phyloP scores from a whole-genome alignment of 495 filamentous ascomycete species.

The Penicillium cinerascens region DNA sequence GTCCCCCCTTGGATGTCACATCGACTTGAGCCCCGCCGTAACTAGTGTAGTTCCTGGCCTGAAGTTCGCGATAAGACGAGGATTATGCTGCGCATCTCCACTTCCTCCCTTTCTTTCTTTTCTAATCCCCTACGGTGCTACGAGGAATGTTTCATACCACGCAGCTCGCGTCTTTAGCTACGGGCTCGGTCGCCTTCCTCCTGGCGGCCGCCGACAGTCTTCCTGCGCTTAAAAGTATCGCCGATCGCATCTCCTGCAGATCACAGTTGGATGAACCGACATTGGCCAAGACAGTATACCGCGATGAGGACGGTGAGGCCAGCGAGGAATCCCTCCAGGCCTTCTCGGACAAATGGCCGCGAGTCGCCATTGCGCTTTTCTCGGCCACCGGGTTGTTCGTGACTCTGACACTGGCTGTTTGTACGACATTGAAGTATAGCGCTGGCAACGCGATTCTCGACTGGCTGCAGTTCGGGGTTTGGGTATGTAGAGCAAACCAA shows the following conservation, averaged over 20 bases:
- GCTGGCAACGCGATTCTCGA: constrained; percentile 7
- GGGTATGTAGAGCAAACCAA: constrained; percentile 26
- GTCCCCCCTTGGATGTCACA: background rate
- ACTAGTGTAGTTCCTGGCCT: background rate
- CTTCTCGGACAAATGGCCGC: constrained; percentile 31
- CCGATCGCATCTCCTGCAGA: constrained; percentile 15
- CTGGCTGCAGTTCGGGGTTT: constrained; percentile 36
- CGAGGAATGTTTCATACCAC: constrained; percentile 24
- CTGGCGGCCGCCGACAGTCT: constrained; percentile 21
- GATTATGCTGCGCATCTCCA: background rate
- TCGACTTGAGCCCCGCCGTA: background rate
- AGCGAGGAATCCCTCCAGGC: constrained; percentile 26
- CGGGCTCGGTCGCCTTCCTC: constrained; percentile 25
- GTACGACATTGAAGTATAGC: constrained; percentile 11
- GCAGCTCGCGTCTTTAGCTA: constrained; percentile 15
- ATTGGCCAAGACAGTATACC: constrained; percentile 21
- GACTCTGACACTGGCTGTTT: constrained; percentile 22
- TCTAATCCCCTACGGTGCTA: constrained; percentile 1
- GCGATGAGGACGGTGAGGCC: constrained; percentile 33
- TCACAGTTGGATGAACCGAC: constrained; percentile 17
- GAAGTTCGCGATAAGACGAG: constrained; percentile 10
- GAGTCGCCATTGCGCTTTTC: constrained; percentile 17
- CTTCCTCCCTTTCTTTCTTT: background rate
- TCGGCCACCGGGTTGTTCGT: constrained; percentile 15
- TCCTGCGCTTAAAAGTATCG: constrained; percentile 23